Base-by-base conservation (phyloP, 2,329 filamentous ascomycete species). In the Exophiala aquamarina region DNA sequence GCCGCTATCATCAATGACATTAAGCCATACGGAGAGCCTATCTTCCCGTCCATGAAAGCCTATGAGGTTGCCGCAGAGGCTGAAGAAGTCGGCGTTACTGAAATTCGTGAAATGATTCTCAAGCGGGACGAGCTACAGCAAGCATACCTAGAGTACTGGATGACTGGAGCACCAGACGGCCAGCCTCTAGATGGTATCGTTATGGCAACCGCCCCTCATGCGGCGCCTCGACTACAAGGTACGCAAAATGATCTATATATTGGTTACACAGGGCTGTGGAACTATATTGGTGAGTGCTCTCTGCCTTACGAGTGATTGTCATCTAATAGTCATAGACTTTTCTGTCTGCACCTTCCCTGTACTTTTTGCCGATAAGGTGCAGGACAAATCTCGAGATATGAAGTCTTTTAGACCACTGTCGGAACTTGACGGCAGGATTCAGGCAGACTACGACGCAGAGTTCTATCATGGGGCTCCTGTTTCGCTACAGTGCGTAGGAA, bases 151-250 rank as follows among this genome's bases (percentile, higher is more conserved):
- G 65, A 66, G 58, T 41, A 40, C 3, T 66, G 64, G 64, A 59
- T 54, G 10, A 54, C 53, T 3, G 64, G 62, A 0, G 58, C 45
- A 1, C 33, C 23, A 4, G 54, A 6, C 10, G 34, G 59, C 51
- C 58, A 63, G 47, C 41, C 54, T 2, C 63, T 66, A 60, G 64
- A 65, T 58, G 63, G 50, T 2, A 59, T 67, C 35, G 61, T 67
- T 21, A 41, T 58, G 31, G 50, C 65, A 3, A 38, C 57, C 8
- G 54, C 54, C 8, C 58, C 60, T 1, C 66, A 62, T 58, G 65
- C 62, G 1, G 64, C 64, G 1, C 61, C 65, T 0, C 58, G 63
- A 19, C 31, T 59, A 23, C 50, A 55, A 6, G 42, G 41, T 7
- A 48, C 49, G 14, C 51, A 58, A 33, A 44, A 41, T 15, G 18